Evolutionary conservation across 768 basidiomycete genomes (phyloP), one percentile per base, ranked within the genome.

Genomic region (Mycena vulgaris): DNA sequence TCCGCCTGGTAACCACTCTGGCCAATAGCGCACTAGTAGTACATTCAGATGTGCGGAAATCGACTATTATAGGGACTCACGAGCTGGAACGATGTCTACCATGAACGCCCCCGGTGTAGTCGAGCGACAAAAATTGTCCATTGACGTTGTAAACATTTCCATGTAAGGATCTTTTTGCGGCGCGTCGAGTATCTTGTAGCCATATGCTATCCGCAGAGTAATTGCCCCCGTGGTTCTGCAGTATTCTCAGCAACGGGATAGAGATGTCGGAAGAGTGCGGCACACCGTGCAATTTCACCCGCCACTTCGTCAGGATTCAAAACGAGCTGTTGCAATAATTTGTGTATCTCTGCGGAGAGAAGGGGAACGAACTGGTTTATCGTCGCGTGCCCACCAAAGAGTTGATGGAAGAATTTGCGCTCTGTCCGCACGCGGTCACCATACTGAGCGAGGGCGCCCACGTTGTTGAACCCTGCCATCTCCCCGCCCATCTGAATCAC

Each of bases 1-100:
- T 1, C 66, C 66, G 21, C 69, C 68, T 1, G 69, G 69, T 13
- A 70, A 8, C 69, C 69, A 64, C 40, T 51, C 63, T 6, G 69
- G 69, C 69, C 63, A 70, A 49, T 56, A 56, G 6, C 35, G 33
- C 35, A 56, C 55, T 56, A 25, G 10, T 23, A 39, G 33, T 60
- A 19, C 3, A 31, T 25, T 52, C 13, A 23, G 14, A 49, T 27
- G 35, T 25, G 8, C 3, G 25, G 28, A 19, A 28, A 19, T 0
- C 68, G 68, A 27, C 3, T 2, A 51, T 9, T 48, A 14, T 2
- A 31, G 51, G 28, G 16, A 57, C 64, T 47, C 47, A 66, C 64
- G 33, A 8, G 37, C 23, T 10, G 64, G 64, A 23, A 66, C 17
- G 23, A 35, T 51, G 23, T 67, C 58, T 17, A 60, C 49, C 11